These are phyloP conservation scores for Schizosaccharomyces osmophilus DNA, from an alignment of 805 yeast species.

Conservation along the genomic window DNA sequence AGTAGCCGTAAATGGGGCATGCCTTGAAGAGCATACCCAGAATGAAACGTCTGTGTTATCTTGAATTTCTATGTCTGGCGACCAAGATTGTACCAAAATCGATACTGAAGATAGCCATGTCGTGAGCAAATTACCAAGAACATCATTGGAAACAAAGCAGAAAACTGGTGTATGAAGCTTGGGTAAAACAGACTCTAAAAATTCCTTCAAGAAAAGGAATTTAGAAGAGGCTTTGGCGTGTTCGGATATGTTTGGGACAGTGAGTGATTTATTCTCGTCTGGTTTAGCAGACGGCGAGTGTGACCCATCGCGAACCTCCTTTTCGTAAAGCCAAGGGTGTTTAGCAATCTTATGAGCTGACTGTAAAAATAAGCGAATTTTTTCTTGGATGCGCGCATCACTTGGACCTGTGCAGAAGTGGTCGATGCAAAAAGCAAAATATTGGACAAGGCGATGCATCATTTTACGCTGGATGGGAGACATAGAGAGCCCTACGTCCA, in stretches of 20 bases:
- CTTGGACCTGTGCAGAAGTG: background rate
- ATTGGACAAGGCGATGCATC: background rate
- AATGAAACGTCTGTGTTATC: background rate
- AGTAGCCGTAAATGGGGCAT: background rate
- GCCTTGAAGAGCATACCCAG: background rate
- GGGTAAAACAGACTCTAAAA: background rate
- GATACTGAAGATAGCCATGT: background rate
- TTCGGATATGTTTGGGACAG: background rate
- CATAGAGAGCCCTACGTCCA: background rate
- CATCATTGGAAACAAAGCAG: background rate
- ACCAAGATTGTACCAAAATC: background rate
- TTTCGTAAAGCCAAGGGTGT: background rate
- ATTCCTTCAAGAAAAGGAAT: background rate
- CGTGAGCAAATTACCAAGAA: background rate
- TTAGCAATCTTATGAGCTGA: background rate
- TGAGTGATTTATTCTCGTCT: background rate
- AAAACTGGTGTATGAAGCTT: background rate
- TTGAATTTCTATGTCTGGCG: background rate
- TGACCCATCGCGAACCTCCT: background rate
- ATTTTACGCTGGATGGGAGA: background rate
- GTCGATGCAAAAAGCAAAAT: background rate
- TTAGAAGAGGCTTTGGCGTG: background rate
- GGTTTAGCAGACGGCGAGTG: background rate
- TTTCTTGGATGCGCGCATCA: background rate
- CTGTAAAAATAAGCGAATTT: background rate